Evolutionary conservation across 495 filamentous ascomycete species (phyloP).

Genomic region (Acidiella bohemica): DNA sequence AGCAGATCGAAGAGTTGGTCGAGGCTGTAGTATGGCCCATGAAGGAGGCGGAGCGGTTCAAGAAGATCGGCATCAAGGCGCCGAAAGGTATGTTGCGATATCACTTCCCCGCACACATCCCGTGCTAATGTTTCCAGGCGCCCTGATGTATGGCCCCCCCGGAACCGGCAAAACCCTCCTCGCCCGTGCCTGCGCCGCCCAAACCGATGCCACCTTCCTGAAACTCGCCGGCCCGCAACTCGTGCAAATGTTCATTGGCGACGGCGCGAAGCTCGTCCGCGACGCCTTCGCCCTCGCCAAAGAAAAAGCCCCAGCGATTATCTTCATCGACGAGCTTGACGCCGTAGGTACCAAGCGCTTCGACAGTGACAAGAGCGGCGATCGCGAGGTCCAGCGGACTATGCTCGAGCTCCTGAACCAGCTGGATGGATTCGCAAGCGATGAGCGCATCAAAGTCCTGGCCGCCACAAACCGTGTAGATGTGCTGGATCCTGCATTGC

Average conservation of each 20-base stretch:
- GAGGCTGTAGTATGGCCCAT: constrained; percentile 99
- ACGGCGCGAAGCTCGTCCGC: constrained; percentile 93
- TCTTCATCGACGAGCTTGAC: constrained; percentile 98
- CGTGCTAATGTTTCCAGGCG: constrained; percentile 41
- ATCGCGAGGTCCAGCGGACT: constrained; percentile 94
- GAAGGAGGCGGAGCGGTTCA: constrained; percentile 98
- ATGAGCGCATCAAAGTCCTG: constrained; percentile 96
- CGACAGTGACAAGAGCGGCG: constrained; percentile 95
- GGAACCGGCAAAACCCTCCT: constrained; percentile 95
- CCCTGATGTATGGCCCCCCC: constrained; percentile 96
- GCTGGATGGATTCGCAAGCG: constrained; percentile 96
- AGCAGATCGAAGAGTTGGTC: constrained; percentile 99
- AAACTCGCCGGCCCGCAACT: constrained; percentile 96
- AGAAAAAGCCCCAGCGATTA: constrained; percentile 95
- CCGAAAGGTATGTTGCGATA: constrained; percentile 65
- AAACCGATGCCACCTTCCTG: constrained; percentile 97
- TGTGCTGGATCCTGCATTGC: constrained; percentile 85
- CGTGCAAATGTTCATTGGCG: constrained; percentile 99
- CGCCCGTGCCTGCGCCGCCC: constrained; percentile 89
- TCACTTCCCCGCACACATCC: neutral
- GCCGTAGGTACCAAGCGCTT: constrained; percentile 97
- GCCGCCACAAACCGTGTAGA: constrained; percentile 97
- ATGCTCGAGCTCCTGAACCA: constrained; percentile 99
- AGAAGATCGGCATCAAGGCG: constrained; percentile 99
- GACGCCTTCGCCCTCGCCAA: constrained; percentile 97